phyloP scores from a whole-genome alignment of 345 rosid species.

The Brassica rapa region DNA sequence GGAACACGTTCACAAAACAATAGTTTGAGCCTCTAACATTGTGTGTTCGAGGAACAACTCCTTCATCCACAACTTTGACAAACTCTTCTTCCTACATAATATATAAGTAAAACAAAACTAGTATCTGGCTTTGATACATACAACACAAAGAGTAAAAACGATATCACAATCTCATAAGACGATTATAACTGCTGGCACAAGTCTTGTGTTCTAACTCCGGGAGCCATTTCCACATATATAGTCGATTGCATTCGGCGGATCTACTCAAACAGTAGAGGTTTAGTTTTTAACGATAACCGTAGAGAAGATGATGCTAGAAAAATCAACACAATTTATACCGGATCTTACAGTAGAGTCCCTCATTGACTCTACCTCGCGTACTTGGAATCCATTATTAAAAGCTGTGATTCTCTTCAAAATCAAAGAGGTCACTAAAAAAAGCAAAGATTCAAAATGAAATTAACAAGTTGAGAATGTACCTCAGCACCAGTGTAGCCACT shows the following conservation, averaged over 20 bases:
- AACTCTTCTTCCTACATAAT: constrained; percentile 75
- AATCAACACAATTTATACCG: no score
- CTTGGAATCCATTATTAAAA: no score
- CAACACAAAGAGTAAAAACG: not conserved
- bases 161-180: constrained; percentile 58
- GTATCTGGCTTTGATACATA: not conserved
- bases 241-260: constrained; percentile 97
- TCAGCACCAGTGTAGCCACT: constrained; percentile 99
- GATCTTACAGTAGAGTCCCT: no score
- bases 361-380: no score
- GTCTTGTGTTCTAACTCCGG: constrained; percentile 62
- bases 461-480: constrained; percentile 40
- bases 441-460: not conserved
- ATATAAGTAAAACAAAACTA: constrained; percentile 1
- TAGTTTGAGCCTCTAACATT: constrained; percentile 92
- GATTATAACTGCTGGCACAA: constrained; percentile 58
- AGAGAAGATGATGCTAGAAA: not conserved
- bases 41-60: constrained; percentile 77
- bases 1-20: constrained; percentile 80
- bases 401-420: not conserved
- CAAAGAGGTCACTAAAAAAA: not conserved
- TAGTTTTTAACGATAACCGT: constrained; percentile 7
- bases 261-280: constrained; percentile 40
- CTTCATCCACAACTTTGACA: constrained; percentile 67
- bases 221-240: constrained; percentile 81